Evolutionary conservation across 306 rosid species (phyloP), one percentile per base, ranked within the genome.

Genomic region (Citrullus amarus): DNA sequence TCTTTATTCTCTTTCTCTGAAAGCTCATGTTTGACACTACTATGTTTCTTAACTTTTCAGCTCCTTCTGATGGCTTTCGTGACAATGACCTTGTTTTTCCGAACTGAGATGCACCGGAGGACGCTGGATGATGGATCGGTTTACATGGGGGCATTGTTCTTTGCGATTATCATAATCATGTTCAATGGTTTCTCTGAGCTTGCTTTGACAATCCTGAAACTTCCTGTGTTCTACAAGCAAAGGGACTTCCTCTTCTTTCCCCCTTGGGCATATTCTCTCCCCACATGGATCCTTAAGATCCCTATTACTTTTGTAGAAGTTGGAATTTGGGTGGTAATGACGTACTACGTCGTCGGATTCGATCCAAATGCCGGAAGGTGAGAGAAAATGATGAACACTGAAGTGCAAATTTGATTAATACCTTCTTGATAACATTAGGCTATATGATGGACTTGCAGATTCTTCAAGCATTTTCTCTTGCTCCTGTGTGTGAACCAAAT

Each of bases 201-300:
- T 53, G 51, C 88, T 32, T 39, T 86, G 88, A 83, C 86, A 56
- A 80, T 86, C 58, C 12, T 67, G 65, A 86, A 83, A 72, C 88
- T 86, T 74, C 88, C 88, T 68, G 88, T 86, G 32, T 86, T 83
- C 76, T 86, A 80, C 84, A 86, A 86, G 81, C 88, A 86, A 44
- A 83, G 88, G 60, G 88, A 86, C 75, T 81, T 83, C 51, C 84
- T 78, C 17, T 86, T 86, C 81, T 83, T 58, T 79, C 88, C 88
- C 20, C 54, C 86, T 9, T 86, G 86, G 88, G 81, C 84, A 57
- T 86, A 83, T 57, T 14, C 86, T 48, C 44, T 86, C 15, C 86
- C 88, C 20, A 7, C 84, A 78, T 80, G 86, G 84, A 69, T 86
- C 50, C 83, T 86, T 41, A 83, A 83, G 79, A 86, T 86, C 77